Evolutionary conservation across 768 basidiomycete genomes (phyloP), one percentile per base, ranked within the genome.

Genomic region (Mrakia blollopis): DNA sequence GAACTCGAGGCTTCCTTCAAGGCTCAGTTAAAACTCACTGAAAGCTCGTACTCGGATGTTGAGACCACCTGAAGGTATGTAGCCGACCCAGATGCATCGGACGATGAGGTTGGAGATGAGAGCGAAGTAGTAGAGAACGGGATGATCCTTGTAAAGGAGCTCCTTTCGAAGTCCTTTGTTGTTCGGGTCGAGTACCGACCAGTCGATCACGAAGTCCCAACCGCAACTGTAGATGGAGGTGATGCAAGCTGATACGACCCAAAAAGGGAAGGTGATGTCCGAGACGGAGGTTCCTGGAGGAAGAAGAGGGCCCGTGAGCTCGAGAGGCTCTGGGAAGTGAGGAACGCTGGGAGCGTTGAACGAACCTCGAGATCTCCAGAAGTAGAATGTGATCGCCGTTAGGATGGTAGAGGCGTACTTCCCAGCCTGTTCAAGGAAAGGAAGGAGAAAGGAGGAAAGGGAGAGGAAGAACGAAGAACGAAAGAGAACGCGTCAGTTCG

Each of bases 151-250:
- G 82, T 94, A 98, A 2, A 92, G 85, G 44, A 96, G 84, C 52
- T 95, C 92, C 6, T 85, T 83, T 25, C 97, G 89, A 3, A 98
- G 86, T 57, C 92, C 85, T 41, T 80, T 78, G 80, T 85, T 11
- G 86, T 85, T 76, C 85, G 89, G 67, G 14, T 47, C 28, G 3
- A 69, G 7, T 37, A 6, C 82, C 1, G 91, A 92, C 96, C 96
- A 98, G 83, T 98, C 96, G 89, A 95, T 91, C 14, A 91, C 81
- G 44, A 93, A 95, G n/a, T 78, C 77, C 77, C 97, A 98, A 52
- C 88, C 82, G 60, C 87, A 87, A 7, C 89, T 88, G 82, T 97
- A 99, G 2, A 87, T 76, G 0, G 94, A 87, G 80, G 89, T 90
- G 63, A 88, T 80, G 11, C 87, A 86, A 21, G 86, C 90, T 57